Conservation (phyloP, 2,329 filamentous ascomycete genomes). For the Paraphaeosphaeria minitans region DNA sequence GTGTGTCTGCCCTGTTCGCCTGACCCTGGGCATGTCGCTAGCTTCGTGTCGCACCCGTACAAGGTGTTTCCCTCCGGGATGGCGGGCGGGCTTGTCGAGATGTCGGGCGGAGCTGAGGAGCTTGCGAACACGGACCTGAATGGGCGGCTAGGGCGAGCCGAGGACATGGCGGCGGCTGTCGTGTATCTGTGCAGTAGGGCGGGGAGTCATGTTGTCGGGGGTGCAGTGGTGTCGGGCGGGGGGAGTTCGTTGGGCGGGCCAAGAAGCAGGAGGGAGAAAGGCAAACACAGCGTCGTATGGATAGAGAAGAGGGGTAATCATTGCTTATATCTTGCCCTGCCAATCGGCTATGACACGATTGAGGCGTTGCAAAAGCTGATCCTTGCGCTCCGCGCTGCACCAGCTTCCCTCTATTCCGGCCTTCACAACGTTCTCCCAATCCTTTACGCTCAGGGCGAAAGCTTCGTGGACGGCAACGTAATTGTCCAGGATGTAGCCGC, state of each 20-base stretch:
- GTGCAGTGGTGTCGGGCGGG: slow-evolving; percentile 72
- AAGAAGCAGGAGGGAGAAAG: slow-evolving; percentile 36
- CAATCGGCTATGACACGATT: neutral
- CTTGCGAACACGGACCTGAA: too few relatives aligned
- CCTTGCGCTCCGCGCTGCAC: slow-evolving; percentile 68
- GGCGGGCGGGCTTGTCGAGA: too few relatives aligned
- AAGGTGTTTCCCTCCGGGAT: too few relatives aligned
- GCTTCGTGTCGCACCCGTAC: too few relatives aligned
- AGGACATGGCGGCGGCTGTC: too few relatives aligned
- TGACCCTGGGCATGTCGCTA: too few relatives aligned
- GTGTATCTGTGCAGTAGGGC: slow-evolving; percentile 74
- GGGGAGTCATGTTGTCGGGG: slow-evolving; percentile 73
- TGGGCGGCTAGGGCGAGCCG: too few relatives aligned
- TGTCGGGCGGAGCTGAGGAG: too few relatives aligned
- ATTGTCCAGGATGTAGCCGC: slow-evolving; percentile 75
- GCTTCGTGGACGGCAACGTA: slow-evolving; percentile 77
- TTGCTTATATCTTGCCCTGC: neutral
- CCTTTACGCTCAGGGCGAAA: slow-evolving; percentile 64
- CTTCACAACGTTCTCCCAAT: slow-evolving; percentile 69
- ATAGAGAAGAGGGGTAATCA: neutral
- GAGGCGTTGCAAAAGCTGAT: slow-evolving; percentile 52
- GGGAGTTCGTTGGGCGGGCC: slow-evolving; percentile 49
- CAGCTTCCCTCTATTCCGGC: slow-evolving; percentile 71
- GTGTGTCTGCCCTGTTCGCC: too few relatives aligned
- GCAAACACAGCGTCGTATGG: neutral